Evolutionary conservation across 495 filamentous ascomycete species (phyloP), one percentile per base, ranked within the genome.

Genomic region (Pyrenula massariospora): DNA sequence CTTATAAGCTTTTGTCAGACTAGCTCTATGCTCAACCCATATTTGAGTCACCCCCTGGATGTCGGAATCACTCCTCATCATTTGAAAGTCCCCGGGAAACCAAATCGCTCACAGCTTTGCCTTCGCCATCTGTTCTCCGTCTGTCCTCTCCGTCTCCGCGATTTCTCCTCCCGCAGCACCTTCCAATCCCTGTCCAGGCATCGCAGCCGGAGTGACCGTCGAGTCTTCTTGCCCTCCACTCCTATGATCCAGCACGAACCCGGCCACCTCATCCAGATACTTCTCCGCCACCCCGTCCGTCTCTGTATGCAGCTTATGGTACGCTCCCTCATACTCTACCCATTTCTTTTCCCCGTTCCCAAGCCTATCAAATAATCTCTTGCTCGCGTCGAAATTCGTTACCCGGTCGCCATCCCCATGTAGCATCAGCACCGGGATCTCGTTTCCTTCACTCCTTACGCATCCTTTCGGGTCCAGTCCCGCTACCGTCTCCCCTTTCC

Each of bases 231-330:
- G 51, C 48, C 53, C 52, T 53, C 12, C 24, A 55, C 25, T 50
- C 22, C 58, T 52, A 25, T 83, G 69, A 53, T 69, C 74, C 56
- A 91, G 65, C 55, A 95, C 83, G 87, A 88, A 95, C 52, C 83
- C 77, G 8, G 76, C 78, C 3, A 94, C 77, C 68, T 95, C 88
- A 54, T 77, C 76, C 25, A 77, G 78, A 63, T 86, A 93, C 52
- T 72, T 73, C 53, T 77, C 70, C 59, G 75, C 77, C 57, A 81
- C 76, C 20, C 87, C 69, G 24, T 76, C 66, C 56, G 83, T 73
- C 58, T 95, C 91, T 1, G 77, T 77, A 70, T 93, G 88, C 62
- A 95, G 66, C 72, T 61, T 62, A 69, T 95, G 91, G 66, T 77
- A 88, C 71, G 77, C 88, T 3, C 87, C 91, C 51, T 88, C 84